These are phyloP conservation scores for Tardiomyces blankii DNA, from an alignment of 1,139 yeast species.

Conservation along the genomic window DNA sequence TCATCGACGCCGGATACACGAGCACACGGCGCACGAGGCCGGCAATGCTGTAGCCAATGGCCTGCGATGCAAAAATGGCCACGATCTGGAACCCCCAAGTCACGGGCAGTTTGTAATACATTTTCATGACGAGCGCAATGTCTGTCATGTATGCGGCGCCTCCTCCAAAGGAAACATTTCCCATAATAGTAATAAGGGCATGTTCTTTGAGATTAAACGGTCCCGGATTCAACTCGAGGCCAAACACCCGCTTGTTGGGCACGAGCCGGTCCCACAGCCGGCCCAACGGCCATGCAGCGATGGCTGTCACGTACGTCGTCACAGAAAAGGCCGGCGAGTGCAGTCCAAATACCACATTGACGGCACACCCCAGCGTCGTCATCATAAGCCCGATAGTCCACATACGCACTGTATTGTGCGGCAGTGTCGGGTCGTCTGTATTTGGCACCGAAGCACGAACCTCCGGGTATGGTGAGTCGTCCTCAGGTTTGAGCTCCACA, in stretches of 20 bases:
- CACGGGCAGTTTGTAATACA: constrained; percentile 37
- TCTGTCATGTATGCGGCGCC: constrained; percentile 57
- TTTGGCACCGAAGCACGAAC: constrained; percentile 63
- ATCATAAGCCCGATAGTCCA: constrained; percentile 44
- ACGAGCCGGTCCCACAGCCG: constrained; percentile 37
- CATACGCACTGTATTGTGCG: constrained; percentile 52
- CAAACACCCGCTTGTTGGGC: constrained; percentile 38
- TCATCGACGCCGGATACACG: constrained; percentile 51
- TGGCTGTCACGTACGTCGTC: constrained; percentile 45
- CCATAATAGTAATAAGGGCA: constrained; percentile 51
- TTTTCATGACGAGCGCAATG: constrained; percentile 44
- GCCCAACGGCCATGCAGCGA: constrained; percentile 56
- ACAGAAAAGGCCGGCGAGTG: constrained; percentile 46
- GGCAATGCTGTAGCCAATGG: constrained; percentile 55
- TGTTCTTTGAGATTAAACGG: constrained; percentile 57
- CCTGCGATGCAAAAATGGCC: constrained; percentile 44
- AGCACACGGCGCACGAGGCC: constrained; percentile 47
- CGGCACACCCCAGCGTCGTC: constrained; percentile 48
- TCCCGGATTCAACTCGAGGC: constrained; percentile 43
- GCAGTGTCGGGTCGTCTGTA: constrained; percentile 42
- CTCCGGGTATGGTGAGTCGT: constrained; percentile 58
- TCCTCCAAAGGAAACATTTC: constrained; percentile 43
- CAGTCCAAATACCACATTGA: constrained; percentile 49
- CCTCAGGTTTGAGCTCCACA: constrained; percentile 10
- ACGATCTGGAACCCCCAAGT: constrained; percentile 43